These are phyloP conservation scores for Trametes polyzona DNA, from an alignment of 1,284 basidiomycete species.

Conservation along the genomic window DNA sequence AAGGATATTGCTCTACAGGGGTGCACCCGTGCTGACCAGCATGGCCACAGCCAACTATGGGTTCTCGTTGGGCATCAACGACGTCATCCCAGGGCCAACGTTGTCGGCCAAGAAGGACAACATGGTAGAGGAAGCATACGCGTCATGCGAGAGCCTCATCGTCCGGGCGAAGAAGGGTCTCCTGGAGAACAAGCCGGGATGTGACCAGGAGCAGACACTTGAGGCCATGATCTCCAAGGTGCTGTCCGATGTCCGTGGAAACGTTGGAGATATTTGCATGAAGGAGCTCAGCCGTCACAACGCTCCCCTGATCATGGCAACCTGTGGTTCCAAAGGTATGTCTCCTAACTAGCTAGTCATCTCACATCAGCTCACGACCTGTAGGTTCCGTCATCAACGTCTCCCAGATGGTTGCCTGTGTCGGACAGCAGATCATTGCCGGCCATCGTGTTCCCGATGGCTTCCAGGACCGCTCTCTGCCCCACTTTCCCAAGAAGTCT, in stretches of 20 bases:
- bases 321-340: constrained; percentile 96
- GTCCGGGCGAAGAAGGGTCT: constrained; percentile 90
- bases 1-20: constrained; percentile 31
- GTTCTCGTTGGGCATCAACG: constrained; percentile 98
- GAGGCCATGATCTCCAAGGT: constrained; percentile 95
- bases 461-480: constrained; percentile 98
- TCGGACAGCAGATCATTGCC: constrained; percentile 98
- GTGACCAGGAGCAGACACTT: constrained; percentile 95
- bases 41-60: constrained; percentile 93
- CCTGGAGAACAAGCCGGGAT: constrained; percentile 95
- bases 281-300: constrained; percentile 95
- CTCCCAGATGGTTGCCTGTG: constrained; percentile 99
- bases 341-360: not conserved
- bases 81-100: constrained; percentile 93
- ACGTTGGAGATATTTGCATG: constrained; percentile 98
- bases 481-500: constrained; percentile 98
- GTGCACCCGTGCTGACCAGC: not conserved
- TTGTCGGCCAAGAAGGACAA: constrained; percentile 84
- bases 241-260: constrained; percentile 93
- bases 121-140: constrained; percentile 90
- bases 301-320: constrained; percentile 98
- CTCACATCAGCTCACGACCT: not conserved
- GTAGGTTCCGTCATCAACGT: constrained; percentile 98
- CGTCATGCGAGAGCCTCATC: constrained; percentile 87
- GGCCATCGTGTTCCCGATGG: constrained; percentile 99